These are phyloP conservation scores for Purshia tridentata DNA, from an alignment of 306 rosid genomes.

Conservation along the genomic window DNA sequence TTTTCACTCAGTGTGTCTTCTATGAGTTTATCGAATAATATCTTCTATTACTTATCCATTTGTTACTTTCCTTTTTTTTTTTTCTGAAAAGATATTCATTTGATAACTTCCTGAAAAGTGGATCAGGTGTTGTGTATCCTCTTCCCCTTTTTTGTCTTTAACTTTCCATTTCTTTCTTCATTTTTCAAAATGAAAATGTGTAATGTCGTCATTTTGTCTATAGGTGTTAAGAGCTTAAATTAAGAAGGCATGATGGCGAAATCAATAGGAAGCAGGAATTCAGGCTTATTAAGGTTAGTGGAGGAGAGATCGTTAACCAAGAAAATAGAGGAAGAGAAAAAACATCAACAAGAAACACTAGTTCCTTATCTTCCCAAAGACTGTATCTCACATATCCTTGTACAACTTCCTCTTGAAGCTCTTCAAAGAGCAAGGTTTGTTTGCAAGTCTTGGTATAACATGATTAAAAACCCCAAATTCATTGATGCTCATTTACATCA, in stretches of 20 bases:
- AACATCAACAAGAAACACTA: slow-evolving; percentile 26
- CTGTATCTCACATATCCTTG: slow-evolving; percentile 42
- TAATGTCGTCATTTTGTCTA: neutral
- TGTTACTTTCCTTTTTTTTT: neutral
- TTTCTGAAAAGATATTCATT: neutral
- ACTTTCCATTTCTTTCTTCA: neutral
- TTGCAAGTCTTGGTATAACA: slow-evolving; percentile 45
- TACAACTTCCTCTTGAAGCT: slow-evolving; percentile 47
- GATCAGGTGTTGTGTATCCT: neutral
- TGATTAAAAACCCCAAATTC: slow-evolving; percentile 34
- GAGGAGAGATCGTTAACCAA: slow-evolving; percentile 32
- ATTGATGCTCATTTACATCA: slow-evolving; percentile 35
- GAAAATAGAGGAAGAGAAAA: slow-evolving; percentile 36
- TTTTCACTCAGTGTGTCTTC: neutral
- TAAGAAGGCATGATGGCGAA: slow-evolving; percentile 23
- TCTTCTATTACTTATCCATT: neutral
- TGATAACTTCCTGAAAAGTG: neutral
- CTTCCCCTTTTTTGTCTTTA: neutral
- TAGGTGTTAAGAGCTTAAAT: slow-evolving; percentile 9
- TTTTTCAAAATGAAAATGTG: neutral
- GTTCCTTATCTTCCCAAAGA: slow-evolving; percentile 44
- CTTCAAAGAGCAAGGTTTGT: slow-evolving; percentile 49
- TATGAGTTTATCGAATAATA: neutral
- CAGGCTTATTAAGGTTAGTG: slow-evolving; percentile 29
- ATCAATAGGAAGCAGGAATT: slow-evolving; percentile 19